A percentile compares a stretch with the other conserved stretches of the same genome.
phyloP scores from a whole-genome alignment of 306 rosid species.

The Phaseolus lunatus region DNA sequence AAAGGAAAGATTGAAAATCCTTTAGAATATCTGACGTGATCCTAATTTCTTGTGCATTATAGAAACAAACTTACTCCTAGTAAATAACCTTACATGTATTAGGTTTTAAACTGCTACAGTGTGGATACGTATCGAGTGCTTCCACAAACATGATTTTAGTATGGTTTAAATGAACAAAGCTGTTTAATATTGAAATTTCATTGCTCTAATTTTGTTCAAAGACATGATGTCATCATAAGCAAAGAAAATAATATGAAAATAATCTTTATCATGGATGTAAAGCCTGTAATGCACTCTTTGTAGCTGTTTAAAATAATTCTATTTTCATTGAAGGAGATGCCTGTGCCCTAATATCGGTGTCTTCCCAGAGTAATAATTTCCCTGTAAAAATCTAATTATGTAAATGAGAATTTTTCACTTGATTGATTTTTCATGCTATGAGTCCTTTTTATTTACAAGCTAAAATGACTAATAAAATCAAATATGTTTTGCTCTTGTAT shows the following conservation, averaged over 20 bases:
- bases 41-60: not conserved
- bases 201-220: slow-evolving; percentile 10
- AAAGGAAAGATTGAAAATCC: not conserved
- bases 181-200: slow-evolving; percentile 13
- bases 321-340: slow-evolving; percentile 23
- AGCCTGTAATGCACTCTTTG: not conserved
- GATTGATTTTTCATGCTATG: not conserved
- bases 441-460: slow-evolving; percentile 24
- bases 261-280: not conserved
- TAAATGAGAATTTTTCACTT: slow-evolving; percentile 17
- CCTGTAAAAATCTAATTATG: not conserved
- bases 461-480: slow-evolving; percentile 39
- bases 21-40: not conserved
- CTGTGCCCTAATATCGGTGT: slow-evolving; percentile 1
- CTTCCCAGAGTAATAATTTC: not conserved
- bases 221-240: not conserved
- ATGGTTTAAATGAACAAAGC: slow-evolving; percentile 16
- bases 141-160: slow-evolving; percentile 15
- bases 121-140: not conserved
- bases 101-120: slow-evolving; percentile 15
- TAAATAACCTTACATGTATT: slow-evolving; percentile 24
- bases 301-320: not conserved
- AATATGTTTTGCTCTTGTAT: slow-evolving; percentile 43
- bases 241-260: not conserved
- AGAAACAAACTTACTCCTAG: not conserved